Conservation (phyloP, 805 yeast genomes). For the Yarrowia hollandica region DNA sequence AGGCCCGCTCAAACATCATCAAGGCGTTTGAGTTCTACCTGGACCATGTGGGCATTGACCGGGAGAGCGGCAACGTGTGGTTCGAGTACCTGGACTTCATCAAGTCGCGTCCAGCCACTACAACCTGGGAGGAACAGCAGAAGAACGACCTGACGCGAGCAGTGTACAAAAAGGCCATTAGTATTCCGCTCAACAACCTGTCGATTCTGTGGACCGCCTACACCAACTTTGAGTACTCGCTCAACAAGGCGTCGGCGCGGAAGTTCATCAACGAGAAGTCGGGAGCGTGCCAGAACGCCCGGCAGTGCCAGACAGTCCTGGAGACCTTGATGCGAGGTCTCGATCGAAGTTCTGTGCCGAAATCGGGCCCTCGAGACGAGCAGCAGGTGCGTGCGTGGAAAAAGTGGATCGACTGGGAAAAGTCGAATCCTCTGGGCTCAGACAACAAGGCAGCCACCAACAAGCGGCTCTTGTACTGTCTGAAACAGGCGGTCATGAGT, state of each 20-base stretch:
- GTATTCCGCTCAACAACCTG: conserved; percentile 72
- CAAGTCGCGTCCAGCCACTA: conserved; percentile 56
- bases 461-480: conserved; percentile 68
- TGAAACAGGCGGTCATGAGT: conserved; percentile 62
- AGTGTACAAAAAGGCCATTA: conserved; percentile 64
- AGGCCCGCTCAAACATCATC: conserved; percentile 69
- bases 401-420: conserved; percentile 79
- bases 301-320: conserved; percentile 75
- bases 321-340: conserved; percentile 56
- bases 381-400: conserved; percentile 60
- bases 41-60: conserved; percentile 75
- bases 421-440: conserved; percentile 63
- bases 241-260: conserved; percentile 74
- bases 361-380: conserved; percentile 35
- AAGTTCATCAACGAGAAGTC: conserved; percentile 81
- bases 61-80: conserved; percentile 73
- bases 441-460: conserved; percentile 49
- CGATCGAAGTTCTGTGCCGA: conserved; percentile 43
- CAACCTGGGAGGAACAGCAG: conserved; percentile 81
- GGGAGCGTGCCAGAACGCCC: conserved; percentile 81
- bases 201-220: conserved; percentile 81
- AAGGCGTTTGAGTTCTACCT: conserved; percentile 85
- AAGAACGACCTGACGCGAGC: conserved; percentile 74
- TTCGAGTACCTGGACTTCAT: conserved; percentile 77
- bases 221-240: conserved; percentile 77